Evolutionary conservation across 768 basidiomycete species (phyloP).

Genomic region (Trametes sanguinea): DNA sequence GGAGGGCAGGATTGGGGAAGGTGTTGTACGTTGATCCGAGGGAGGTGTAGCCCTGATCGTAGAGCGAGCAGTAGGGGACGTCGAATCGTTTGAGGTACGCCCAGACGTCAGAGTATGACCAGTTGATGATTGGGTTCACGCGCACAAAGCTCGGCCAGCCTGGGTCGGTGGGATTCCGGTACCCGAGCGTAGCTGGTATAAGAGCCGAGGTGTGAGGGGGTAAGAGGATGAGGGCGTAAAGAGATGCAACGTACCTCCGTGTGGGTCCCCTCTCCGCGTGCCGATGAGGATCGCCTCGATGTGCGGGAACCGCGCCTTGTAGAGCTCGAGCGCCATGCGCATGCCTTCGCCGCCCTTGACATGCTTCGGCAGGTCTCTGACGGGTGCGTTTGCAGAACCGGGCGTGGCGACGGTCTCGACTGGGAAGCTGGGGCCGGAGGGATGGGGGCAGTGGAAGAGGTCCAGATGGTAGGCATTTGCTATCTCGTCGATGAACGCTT

Average conservation of each 20-base stretch:
- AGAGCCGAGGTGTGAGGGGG: not conserved
- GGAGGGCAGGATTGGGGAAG: slow-evolving; percentile 85
- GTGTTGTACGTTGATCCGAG: slow-evolving; percentile 96
- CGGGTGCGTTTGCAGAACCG: slow-evolving; percentile 17
- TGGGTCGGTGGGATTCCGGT: slow-evolving; percentile 79
- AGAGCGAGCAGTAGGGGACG: slow-evolving; percentile 86
- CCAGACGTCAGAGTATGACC: slow-evolving; percentile 93
- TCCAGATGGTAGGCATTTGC: slow-evolving; percentile 70
- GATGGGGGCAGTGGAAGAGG: slow-evolving; percentile 58
- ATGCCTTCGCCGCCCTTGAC: slow-evolving; percentile 70
- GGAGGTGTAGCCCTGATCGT: slow-evolving; percentile 97
- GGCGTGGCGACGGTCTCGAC: slow-evolving; percentile 53
- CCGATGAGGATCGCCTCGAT: slow-evolving; percentile 87
- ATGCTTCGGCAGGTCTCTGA: slow-evolving; percentile 6
- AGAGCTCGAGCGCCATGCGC: slow-evolving; percentile 73
- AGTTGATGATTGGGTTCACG: slow-evolving; percentile 94
- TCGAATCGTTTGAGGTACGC: slow-evolving; percentile 70
- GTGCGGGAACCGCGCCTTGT: slow-evolving; percentile 64
- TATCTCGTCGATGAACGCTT: slow-evolving; percentile 75
- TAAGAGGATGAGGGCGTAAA: not conserved
- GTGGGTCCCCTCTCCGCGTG: slow-evolving; percentile 86
- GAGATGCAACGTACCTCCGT: slow-evolving; percentile 73
- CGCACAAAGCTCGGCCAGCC: slow-evolving; percentile 91
- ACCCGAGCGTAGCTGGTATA: slow-evolving; percentile 66
- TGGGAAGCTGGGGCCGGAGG: slow-evolving; percentile 32